Percentiles rank a stretch among this genome's conserved stretches.
Conservation (phyloP, 768 basidiomycete genomes). For the Suillus brevipes region DNA sequence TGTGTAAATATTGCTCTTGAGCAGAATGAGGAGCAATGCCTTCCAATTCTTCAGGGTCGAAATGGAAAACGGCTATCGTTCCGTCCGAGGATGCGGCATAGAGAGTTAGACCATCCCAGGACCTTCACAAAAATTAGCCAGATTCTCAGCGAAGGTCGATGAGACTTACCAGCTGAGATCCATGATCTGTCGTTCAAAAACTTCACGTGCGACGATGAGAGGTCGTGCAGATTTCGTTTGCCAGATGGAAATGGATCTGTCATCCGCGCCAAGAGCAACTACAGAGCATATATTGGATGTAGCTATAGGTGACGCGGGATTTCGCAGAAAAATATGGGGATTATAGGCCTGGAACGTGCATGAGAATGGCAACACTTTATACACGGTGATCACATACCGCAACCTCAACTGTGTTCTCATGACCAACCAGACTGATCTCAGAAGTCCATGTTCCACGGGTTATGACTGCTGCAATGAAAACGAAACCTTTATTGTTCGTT, state of each 20-base stretch:
- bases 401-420: constrained; percentile 96
- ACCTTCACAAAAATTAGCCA: constrained; percentile 51
- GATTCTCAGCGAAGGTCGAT: neutral
- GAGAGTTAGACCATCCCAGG: constrained; percentile 86
- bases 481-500: constrained; percentile 93
- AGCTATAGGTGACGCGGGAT: constrained; percentile 61
- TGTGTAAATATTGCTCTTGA: constrained; percentile 77
- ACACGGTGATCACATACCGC: constrained; percentile 54
- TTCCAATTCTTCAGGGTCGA: constrained; percentile 77
- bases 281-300: constrained; percentile 89
- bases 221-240: constrained; percentile 91
- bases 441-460: constrained; percentile 86
- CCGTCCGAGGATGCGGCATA: constrained; percentile 97
- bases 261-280: constrained; percentile 91
- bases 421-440: constrained; percentile 93
- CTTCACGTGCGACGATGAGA: constrained; percentile 88
- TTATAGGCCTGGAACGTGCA: constrained; percentile 71
- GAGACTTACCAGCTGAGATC: constrained; percentile 88
- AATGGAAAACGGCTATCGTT: constrained; percentile 85
- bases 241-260: constrained; percentile 94
- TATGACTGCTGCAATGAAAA: constrained; percentile 97
- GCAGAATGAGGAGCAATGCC: constrained; percentile 74
- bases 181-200: constrained; percentile 93
- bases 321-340: constrained; percentile 89
- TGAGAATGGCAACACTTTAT: constrained; percentile 2